Evolutionary conservation across 495 filamentous ascomycete species (phyloP).

Genomic region (Podospora fimiseda): DNA sequence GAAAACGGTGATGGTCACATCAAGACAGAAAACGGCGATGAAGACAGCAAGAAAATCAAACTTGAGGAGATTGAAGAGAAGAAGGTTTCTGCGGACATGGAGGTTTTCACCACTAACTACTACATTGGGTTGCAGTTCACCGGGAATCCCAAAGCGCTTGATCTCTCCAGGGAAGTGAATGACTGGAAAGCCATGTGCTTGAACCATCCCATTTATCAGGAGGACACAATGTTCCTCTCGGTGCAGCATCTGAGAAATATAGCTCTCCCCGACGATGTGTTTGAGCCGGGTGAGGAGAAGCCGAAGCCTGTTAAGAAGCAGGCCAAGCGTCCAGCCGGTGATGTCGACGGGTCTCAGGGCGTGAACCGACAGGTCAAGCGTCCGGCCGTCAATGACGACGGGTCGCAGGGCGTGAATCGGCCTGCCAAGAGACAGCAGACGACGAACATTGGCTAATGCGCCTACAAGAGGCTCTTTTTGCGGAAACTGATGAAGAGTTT

Average conservation of each 20-base stretch:
- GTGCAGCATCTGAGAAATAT: conserved; percentile 73
- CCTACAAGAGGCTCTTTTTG: no score
- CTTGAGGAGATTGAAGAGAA: conserved; percentile 22
- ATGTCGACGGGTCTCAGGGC: conserved; percentile 1
- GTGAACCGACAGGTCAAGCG: conserved; percentile 22
- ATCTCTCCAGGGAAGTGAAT: conserved; percentile 64
- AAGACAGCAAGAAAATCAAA: conserved; percentile 12
- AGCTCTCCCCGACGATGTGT: conserved; percentile 84
- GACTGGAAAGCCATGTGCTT: conserved; percentile 68
- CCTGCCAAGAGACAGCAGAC: conserved; percentile 16
- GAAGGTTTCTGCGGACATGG: conserved; percentile 13
- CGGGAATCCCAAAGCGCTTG: conserved; percentile 51
- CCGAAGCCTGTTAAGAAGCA: conserved; percentile 55
- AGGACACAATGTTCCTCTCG: conserved; percentile 52
- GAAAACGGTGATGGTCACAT: conserved; percentile 2
- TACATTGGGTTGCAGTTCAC: conserved; percentile 31
- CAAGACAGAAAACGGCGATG: conserved; percentile 11
- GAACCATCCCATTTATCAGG: conserved; percentile 58
- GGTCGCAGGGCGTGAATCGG: background rate
- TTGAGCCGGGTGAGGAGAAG: conserved; percentile 69
- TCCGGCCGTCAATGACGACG: conserved; percentile 13
- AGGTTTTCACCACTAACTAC: conserved; percentile 29
- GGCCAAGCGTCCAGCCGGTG: conserved; percentile 25
- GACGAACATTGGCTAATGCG: background rate
- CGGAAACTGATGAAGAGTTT: no score